Percentiles rank a stretch among this genome's conserved stretches.
These are phyloP conservation scores for Circinella minor DNA, from an alignment of 371 early-diverging fungal genomes.

Conservation along the genomic window DNA sequence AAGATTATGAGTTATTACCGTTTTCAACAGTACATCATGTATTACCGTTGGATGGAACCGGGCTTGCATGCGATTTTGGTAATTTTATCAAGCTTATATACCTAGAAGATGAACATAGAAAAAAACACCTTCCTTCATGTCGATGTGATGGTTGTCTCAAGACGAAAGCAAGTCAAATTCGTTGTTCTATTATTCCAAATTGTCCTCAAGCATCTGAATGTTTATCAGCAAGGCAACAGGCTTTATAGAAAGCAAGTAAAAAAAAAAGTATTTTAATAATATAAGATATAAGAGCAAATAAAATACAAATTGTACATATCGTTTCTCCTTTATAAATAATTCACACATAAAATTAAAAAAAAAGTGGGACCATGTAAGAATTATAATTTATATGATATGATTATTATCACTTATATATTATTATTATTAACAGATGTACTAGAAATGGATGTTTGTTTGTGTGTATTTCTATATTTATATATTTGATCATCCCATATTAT, in stretches of 20 bases:
- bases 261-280: background rate
- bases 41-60: slow-evolving; percentile 32
- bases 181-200: slow-evolving; percentile 14
- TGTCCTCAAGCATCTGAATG: slow-evolving; percentile 24
- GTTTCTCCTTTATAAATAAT: background rate
- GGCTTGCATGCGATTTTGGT: slow-evolving; percentile 49
- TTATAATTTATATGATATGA: background rate
- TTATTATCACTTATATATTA: background rate
- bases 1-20: slow-evolving; percentile 38
- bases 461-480: background rate
- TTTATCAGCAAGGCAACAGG: slow-evolving; percentile 9
- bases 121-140: slow-evolving; percentile 4
- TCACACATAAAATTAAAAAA: background rate
- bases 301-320: background rate
- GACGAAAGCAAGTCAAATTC: background rate
- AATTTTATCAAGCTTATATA: slow-evolving; percentile 49
- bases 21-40: slow-evolving; percentile 40
- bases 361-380: background rate
- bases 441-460: background rate
- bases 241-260: background rate
- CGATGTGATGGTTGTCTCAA: background rate
- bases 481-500: background rate
- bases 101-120: slow-evolving; percentile 24
- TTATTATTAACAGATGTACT: background rate
- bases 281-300: background rate